Conservation (phyloP, 768 basidiomycete species). For the Russula vinacea region DNA sequence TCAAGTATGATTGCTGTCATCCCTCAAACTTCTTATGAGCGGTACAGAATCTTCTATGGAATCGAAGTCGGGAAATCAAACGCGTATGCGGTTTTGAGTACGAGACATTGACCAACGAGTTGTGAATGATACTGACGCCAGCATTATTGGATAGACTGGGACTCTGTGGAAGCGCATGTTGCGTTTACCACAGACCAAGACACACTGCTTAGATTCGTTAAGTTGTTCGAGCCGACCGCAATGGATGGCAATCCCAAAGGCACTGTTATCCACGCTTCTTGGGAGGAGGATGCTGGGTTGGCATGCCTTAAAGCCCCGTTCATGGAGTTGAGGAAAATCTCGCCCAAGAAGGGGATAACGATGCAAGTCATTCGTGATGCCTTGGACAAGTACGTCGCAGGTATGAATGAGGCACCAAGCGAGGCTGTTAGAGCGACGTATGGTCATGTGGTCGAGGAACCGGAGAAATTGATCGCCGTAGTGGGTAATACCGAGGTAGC, state of each 20-base stretch:
- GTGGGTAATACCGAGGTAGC: slow-evolving; percentile 16
- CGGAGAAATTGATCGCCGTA: slow-evolving; percentile 1
- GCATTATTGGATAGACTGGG: slow-evolving; percentile 12
- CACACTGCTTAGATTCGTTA: neutral
- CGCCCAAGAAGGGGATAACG: neutral
- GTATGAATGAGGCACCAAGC: neutral
- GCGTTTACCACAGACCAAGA: neutral
- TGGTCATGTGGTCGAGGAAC: slow-evolving; percentile 14
- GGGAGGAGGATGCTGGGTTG: slow-evolving; percentile 2
- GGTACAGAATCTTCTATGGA: slow-evolving; percentile 10
- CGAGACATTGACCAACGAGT: neutral
- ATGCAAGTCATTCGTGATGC: neutral
- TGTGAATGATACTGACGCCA: neutral
- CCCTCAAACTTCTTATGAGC: neutral
- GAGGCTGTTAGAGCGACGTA: slow-evolving; percentile 5
- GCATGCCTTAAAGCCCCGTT: slow-evolving; percentile 16
- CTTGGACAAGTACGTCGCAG: slow-evolving; percentile 13
- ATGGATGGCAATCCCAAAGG: slow-evolving; percentile 14
- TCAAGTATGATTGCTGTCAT: neutral
- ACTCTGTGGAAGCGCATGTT: slow-evolving; percentile 6
- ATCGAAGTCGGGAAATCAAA: slow-evolving; percentile 13
- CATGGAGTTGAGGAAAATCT: slow-evolving; percentile 7
- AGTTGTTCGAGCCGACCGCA: slow-evolving; percentile 13
- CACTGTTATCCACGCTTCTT: slow-evolving; percentile 9
- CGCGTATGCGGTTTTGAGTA: slow-evolving; percentile 9